Evolutionary conservation across 78 protist genomes (phyloP), one percentile per base, ranked within the genome.

Genomic region (Speleostelium caveatum): DNA sequence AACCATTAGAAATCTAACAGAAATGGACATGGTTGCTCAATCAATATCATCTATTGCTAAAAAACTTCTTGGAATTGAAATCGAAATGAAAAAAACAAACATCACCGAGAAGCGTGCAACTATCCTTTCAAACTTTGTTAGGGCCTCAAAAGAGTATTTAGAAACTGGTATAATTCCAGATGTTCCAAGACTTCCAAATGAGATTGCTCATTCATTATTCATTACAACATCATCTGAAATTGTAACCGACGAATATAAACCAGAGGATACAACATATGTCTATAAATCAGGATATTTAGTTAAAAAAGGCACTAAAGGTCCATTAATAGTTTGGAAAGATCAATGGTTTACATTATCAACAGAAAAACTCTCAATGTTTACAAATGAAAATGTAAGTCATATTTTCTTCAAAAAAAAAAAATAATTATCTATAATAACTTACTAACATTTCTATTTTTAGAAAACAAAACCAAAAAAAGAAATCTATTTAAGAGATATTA

Each of bases 11-110:
- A 39, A 55, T 28, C 26, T 65, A n/a, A 69, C 80, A 8, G 91
- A 83, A 36, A 83, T 83, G 91, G 91, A 83, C 22, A 60, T 35
- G 17, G 75, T 83, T 3, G 91, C 91, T 32, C 91, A 83, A 45
- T 83, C 91, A 3, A 83, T 83, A n/a, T 56, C 91, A 42, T 26
- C 24, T 21, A 83, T 83, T 24, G 91, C 91, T 24, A 83, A 83
- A 45, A 83, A 83, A 26, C 21, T 83, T 8, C 33, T 83, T 1
- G 79, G 65, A 2, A 69, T 83, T 38, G 72, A 83, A 60, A 69
- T 69, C 22, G 91, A 83, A 60, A 69, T 83, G 5, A 83, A 83
- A 51, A 83, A 83, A 41, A 19, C 63, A 1, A 42, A 32, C n/a
- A 35, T 83, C 51, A 83, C 91, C 19, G 91, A 83, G n/a, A 83